Evolutionary conservation across 805 yeast genomes (phyloP).

Genomic region (Kuraishia hungarica): DNA sequence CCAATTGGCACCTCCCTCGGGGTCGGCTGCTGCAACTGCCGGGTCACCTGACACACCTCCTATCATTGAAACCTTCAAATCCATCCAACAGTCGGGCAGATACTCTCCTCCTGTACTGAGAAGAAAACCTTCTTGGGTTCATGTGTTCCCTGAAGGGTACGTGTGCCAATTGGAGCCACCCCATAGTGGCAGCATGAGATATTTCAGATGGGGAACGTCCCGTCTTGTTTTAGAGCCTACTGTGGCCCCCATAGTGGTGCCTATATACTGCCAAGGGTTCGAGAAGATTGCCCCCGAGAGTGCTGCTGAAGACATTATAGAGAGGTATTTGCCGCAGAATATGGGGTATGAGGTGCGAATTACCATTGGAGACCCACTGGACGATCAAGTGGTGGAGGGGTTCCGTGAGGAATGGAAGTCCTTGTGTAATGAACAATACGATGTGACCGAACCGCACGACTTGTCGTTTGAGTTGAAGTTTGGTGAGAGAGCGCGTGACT

Average conservation of each 20-base stretch:
- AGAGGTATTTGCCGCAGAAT: conserved; percentile 52
- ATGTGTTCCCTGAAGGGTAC: conserved; percentile 90
- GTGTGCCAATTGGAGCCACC: conserved; percentile 83
- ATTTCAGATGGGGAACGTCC: conserved; percentile 93
- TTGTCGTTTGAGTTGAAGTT: conserved; percentile 50
- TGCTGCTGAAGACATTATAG: conserved; percentile 43
- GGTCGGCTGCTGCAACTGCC: not conserved
- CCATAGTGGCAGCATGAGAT: conserved; percentile 78
- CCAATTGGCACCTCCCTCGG: too few species aligned
- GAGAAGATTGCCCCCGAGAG: conserved; percentile 82
- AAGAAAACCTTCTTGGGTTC: conserved; percentile 78
- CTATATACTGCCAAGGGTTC: conserved; percentile 79
- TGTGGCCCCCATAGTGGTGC: conserved; percentile 77
- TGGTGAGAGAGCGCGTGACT: conserved; percentile 55
- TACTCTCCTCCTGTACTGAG: conserved; percentile 52
- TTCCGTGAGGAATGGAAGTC: conserved; percentile 67
- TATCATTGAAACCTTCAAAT: not conserved
- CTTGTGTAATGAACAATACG: conserved; percentile 46
- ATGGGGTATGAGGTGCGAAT: conserved; percentile 62
- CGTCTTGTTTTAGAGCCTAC: conserved; percentile 78
- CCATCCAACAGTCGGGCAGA: conserved; percentile 15
- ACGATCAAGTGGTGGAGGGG: conserved; percentile 45
- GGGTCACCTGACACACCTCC: not conserved
- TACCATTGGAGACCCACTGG: conserved; percentile 62
- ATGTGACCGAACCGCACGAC: conserved; percentile 44